Base-by-base conservation (phyloP, 306 rosid genomes). In the Quercus parvula region DNA sequence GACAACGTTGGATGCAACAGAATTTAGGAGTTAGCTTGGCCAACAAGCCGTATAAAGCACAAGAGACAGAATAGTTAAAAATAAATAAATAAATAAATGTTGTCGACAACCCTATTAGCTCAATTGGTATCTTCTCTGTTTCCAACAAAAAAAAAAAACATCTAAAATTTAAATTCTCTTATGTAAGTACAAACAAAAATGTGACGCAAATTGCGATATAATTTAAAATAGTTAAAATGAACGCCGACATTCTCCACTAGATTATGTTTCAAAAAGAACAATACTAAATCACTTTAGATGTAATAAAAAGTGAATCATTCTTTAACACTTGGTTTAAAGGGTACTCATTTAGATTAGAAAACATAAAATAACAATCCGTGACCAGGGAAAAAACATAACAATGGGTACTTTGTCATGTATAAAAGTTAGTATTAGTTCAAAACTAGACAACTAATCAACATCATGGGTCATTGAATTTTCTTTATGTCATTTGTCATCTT, bases 321-420 rank as follows among this genome's bases (percentile, higher is more conserved):
- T 56, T 61, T 7, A 74, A 78, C 62, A 51, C 59, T 38, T 71
- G 20, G 70, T 63, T 61, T 77, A 70, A 64, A 74, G 54, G 73
- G 70, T 73, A 38, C 75, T 24, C 33, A 64, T 20, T 69, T 5
- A 5, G 33, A 68, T 27, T n/a, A 44, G 52, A 51, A 20, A 62
- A 81, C 27, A 35, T 73, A 70, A 61, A 56, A 74, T 70, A 6
- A 64, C 25, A 83, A 81, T 78, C 82, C 80, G 84, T 81, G 85
- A 90, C 80, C 31, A 81, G 52, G 64, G 78, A 69, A 27, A 15
- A 71, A 27, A 15, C 19, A 35, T 9, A 85, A 79, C 82, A 56
- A 86, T 74, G 73, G 79, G 74, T 56, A 52, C 77, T 76, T 85
- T 82, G 85, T 82, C 87, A 51, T 66, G 68, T 66, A 59, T 19